A percentile compares a stretch with the other conserved stretches of the same genome.
Evolutionary conservation across 768 basidiomycete species (phyloP).

Genomic region (Pilatotrama ljubarskyi): DNA sequence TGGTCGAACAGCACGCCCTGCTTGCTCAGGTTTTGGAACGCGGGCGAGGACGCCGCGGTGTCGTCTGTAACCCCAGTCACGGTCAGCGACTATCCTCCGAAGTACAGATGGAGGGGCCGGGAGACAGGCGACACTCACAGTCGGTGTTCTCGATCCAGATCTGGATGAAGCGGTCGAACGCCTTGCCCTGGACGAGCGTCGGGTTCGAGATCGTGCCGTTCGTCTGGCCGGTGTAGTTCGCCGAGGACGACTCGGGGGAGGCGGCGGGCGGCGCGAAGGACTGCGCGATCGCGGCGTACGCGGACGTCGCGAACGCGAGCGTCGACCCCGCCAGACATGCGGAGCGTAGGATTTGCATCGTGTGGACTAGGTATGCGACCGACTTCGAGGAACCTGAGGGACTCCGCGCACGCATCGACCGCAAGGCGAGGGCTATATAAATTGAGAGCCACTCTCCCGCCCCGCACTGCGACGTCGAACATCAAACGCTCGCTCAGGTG

Average conservation of each 20-base stretch:
- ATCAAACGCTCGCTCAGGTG: not conserved
- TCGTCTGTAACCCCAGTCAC: constrained; percentile 7
- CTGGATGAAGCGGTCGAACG: constrained; percentile 49
- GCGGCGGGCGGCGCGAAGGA: constrained; percentile 32
- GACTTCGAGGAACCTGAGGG: too few relatives aligned
- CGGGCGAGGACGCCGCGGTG: constrained; percentile 26
- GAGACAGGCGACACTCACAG: constrained; percentile 31
- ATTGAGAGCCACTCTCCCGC: too few relatives aligned
- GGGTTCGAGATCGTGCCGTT: constrained; percentile 45
- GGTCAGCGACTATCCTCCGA: not conserved
- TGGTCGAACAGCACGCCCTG: constrained; percentile 48
- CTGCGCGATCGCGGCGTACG: constrained; percentile 28
- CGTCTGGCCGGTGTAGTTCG: constrained; percentile 43
- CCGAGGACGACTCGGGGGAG: constrained; percentile 28
- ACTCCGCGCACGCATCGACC: too few relatives aligned
- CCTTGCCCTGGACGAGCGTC: constrained; percentile 40
- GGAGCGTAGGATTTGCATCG: constrained; percentile 2
- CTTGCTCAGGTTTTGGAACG: constrained; percentile 41
- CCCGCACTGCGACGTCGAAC: not conserved
- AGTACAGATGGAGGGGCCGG: constrained; percentile 29
- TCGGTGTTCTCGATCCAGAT: constrained; percentile 71
- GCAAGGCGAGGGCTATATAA: too few relatives aligned
- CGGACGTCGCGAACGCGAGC: constrained; percentile 21
- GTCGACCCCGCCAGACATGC: not conserved
- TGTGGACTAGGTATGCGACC: not conserved